These are phyloP conservation scores for Paraconiothyrium brasiliense DNA, from an alignment of 2,329 filamentous ascomycete species.

Conservation along the genomic window DNA sequence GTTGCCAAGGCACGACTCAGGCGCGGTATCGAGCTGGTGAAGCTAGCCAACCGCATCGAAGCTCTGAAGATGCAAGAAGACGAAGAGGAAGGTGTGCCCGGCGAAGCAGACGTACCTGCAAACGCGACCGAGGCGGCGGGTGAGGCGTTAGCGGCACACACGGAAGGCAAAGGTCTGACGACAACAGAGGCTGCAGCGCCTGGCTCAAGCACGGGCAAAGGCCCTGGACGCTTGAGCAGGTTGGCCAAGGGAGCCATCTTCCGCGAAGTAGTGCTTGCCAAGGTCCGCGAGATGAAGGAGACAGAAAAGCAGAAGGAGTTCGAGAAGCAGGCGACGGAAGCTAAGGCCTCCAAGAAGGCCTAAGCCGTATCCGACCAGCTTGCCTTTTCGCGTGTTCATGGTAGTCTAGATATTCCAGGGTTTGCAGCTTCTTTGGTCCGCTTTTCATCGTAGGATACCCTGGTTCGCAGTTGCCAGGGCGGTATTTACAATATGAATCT, in stretches of 20 bases:
- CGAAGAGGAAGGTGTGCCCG: constrained; percentile 75
- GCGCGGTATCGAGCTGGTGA: constrained; percentile 94
- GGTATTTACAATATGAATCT: constrained; percentile 21
- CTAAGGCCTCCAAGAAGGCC: constrained; percentile 42
- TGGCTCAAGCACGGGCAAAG: constrained; percentile 50
- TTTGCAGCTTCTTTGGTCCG: constrained; percentile 11
- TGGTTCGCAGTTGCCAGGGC: constrained; percentile 34
- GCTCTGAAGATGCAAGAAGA: constrained; percentile 93
- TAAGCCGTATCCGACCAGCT: constrained; percentile 2
- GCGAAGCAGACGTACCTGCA: constrained; percentile 67
- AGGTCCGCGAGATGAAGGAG: constrained; percentile 91
- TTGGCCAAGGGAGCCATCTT: constrained; percentile 79
- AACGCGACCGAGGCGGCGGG: constrained; percentile 68
- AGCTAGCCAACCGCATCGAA: constrained; percentile 94
- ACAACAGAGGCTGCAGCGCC: constrained; percentile 35
- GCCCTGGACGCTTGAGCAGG: constrained; percentile 61
- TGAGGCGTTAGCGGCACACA: constrained; percentile 50
- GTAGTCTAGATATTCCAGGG: background rate
- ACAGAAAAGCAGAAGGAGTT: constrained; percentile 78
- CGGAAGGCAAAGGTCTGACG: constrained; percentile 38
- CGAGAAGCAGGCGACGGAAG: constrained; percentile 64
- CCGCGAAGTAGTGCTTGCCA: constrained; percentile 91
- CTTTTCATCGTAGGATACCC: constrained; percentile 36
- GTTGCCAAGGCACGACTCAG: constrained; percentile 90
- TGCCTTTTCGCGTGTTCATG: constrained; percentile 9